phyloP scores from a whole-genome alignment of 1,284 basidiomycete species.

The Ganoderma leucocontextum region DNA sequence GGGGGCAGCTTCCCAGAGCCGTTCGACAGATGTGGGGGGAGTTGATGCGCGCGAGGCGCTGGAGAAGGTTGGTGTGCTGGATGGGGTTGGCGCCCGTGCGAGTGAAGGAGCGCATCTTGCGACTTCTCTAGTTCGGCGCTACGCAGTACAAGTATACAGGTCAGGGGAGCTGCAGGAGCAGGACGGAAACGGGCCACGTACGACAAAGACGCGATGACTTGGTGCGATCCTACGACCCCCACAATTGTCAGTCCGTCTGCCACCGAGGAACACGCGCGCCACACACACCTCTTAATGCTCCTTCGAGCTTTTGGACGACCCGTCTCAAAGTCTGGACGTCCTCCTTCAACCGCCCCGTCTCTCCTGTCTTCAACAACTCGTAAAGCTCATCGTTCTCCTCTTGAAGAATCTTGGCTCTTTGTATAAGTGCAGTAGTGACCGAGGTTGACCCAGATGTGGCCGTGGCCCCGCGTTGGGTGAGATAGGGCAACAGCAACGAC shows the following conservation, averaged over 20 bases:
- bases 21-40: slow-evolving; percentile 39
- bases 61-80: slow-evolving; percentile 49
- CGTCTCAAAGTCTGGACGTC: slow-evolving; percentile 74
- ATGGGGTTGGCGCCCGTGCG: slow-evolving; percentile 48
- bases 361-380: slow-evolving; percentile 70
- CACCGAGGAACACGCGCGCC: slow-evolving; percentile 23
- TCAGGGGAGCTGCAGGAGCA: slow-evolving; percentile 21
- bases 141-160: slow-evolving; percentile 1
- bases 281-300: slow-evolving; percentile 73
- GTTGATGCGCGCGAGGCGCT: slow-evolving; percentile 48
- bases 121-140: slow-evolving; percentile 75
- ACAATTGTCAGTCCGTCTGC: slow-evolving; percentile 11
- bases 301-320: slow-evolving; percentile 72
- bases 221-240: slow-evolving; percentile 68
- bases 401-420: slow-evolving; percentile 74
- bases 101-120: slow-evolving; percentile 61
- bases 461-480: slow-evolving; percentile 52
- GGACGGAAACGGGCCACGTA: slow-evolving; percentile 49
- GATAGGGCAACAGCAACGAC: slow-evolving; percentile 70
- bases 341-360: slow-evolving; percentile 80
- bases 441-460: slow-evolving; percentile 58
- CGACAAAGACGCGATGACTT: slow-evolving; percentile 74
- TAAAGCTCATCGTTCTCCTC: slow-evolving; percentile 85
- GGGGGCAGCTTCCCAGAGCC: slow-evolving; percentile 65
- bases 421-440: slow-evolving; percentile 73